phyloP scores from a whole-genome alignment of 2,329 filamentous ascomycete genomes.

The Pestalotiopsis sp. region DNA sequence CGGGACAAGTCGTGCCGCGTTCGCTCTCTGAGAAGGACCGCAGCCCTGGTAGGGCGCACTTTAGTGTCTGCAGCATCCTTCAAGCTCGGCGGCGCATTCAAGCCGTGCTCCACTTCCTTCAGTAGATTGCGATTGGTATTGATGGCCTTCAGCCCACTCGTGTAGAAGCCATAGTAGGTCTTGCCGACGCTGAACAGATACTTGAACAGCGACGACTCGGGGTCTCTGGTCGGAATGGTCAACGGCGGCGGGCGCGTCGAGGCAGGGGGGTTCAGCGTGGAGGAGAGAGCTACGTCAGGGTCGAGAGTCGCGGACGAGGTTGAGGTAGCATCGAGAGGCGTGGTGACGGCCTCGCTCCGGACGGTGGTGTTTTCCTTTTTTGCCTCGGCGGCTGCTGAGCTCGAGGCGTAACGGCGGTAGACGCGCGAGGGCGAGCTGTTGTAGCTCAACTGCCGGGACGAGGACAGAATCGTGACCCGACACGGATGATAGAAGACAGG shows the following conservation, averaged over 20 bases:
- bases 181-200: conserved; percentile 67
- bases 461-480: not conserved
- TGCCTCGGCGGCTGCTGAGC: conserved; percentile 5
- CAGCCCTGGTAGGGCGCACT: conserved; percentile 57
- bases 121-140: conserved; percentile 63
- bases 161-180: conserved; percentile 84
- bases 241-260: conserved; percentile 74
- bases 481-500: not conserved
- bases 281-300: conserved; percentile 16
- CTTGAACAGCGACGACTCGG: conserved; percentile 42
- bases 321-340: conserved; percentile 13
- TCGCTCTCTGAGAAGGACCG: conserved; percentile 70
- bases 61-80: conserved; percentile 42
- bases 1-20: conserved; percentile 73
- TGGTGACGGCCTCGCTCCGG: conserved; percentile 7
- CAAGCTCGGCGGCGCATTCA: conserved; percentile 23
- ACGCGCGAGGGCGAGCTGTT: not conserved
- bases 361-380: not conserved
- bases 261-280: conserved; percentile 66
- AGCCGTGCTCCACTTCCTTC: conserved; percentile 38
- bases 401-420: conserved; percentile 4
- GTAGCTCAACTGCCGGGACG: not conserved
- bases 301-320: not conserved
- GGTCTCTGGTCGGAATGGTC: conserved; percentile 55
- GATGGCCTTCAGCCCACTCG: conserved; percentile 75